Evolutionary conservation across 139 green algal genomes (phyloP).

Genomic region (Picochlorum sp.): DNA sequence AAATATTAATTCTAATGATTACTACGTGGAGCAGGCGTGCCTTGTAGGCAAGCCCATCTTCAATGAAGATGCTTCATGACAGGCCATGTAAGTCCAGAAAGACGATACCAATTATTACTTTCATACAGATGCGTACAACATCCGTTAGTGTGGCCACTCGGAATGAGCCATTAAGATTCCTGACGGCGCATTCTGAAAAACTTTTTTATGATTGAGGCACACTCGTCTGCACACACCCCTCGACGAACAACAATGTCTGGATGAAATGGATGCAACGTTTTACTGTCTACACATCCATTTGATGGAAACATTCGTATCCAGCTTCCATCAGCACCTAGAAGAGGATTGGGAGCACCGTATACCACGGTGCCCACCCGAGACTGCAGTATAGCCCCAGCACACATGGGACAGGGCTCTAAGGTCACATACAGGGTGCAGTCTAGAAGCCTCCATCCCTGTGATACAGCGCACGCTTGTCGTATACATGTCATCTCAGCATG

Average conservation of each 20-base stretch:
- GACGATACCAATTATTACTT: too few species aligned
- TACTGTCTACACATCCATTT: not conserved
- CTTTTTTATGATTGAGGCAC: conserved; percentile 33
- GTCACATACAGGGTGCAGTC: conserved; percentile 84
- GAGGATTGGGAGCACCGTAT: conserved; percentile 72
- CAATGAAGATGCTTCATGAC: too few species aligned
- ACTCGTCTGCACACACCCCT: conserved; percentile 57
- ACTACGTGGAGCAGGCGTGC: not conserved
- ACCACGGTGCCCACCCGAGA: conserved; percentile 67
- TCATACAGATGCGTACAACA: too few species aligned
- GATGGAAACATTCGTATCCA: conserved; percentile 65
- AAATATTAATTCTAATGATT: not conserved
- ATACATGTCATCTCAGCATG: conserved; percentile 85
- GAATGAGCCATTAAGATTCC: not conserved
- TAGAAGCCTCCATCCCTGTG: conserved; percentile 52
- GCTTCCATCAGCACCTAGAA: conserved; percentile 74
- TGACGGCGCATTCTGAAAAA: conserved; percentile 56
- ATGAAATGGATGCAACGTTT: conserved; percentile 53
- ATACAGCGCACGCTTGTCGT: conserved; percentile 25
- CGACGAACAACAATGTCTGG: conserved; percentile 40
- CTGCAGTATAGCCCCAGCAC: conserved; percentile 81
- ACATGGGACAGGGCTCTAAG: conserved; percentile 94
- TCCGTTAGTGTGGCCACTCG: not conserved
- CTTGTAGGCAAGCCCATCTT: too few species aligned
- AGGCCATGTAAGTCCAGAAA: too few species aligned